A percentile compares a stretch with the other conserved stretches of the same genome.
Evolutionary conservation across 2,329 filamentous ascomycete genomes (phyloP).

Genomic region (Trichoderma brevicompactum): DNA sequence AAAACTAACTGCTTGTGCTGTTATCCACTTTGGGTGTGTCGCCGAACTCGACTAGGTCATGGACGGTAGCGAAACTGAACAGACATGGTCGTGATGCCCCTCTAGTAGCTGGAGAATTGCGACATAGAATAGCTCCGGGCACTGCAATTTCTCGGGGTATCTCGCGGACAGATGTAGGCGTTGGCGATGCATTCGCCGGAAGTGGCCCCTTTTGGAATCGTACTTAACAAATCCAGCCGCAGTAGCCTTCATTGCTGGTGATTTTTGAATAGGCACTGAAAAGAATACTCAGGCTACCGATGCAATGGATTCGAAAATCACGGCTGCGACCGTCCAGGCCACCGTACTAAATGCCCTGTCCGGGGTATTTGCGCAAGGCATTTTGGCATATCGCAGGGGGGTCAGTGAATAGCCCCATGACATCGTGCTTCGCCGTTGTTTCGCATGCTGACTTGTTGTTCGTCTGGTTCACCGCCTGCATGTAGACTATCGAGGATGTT

Average conservation of each 20-base stretch:
- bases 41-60: neutral
- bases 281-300: neutral
- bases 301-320: conserved; percentile 25
- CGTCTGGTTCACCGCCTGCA: neutral
- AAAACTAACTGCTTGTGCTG: neutral
- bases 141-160: conserved; percentile 14
- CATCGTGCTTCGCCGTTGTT: neutral
- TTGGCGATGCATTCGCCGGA: conserved; percentile 1
- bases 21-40: neutral
- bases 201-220: conserved; percentile 8
- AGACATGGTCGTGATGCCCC: neutral
- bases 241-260: neutral
- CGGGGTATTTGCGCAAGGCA: conserved; percentile 25
- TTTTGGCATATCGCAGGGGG: conserved; percentile 22
- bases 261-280: neutral
- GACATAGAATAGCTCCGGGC: neutral
- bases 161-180: conserved; percentile 14
- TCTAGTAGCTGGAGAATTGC: conserved; percentile 5
- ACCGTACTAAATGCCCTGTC: conserved; percentile 24
- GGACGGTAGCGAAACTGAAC: neutral
- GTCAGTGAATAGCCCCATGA: neutral
- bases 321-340: conserved; percentile 21
- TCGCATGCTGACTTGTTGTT: neutral
- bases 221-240: conserved; percentile 5
- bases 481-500: conserved; percentile 17